These are phyloP conservation scores for Zygotorulaspora chibaensis DNA, from an alignment of 805 yeast genomes.

Conservation along the genomic window DNA sequence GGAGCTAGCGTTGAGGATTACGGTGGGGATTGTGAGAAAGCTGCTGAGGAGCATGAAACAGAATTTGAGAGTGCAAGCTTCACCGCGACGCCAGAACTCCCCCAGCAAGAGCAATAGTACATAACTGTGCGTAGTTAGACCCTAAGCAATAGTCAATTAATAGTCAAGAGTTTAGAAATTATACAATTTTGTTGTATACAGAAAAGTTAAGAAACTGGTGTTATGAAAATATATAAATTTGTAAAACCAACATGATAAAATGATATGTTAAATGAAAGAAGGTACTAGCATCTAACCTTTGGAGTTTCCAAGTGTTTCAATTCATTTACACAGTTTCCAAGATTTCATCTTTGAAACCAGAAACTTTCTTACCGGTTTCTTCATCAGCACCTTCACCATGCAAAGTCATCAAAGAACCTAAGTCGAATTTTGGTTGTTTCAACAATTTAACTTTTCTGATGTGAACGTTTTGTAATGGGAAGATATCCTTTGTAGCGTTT, in stretches of 20 bases:
- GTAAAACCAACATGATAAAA: constrained; percentile 5
- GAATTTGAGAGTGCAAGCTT: neutral
- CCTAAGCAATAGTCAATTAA: neutral
- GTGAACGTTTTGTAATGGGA: constrained; percentile 98
- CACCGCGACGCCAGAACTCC: neutral
- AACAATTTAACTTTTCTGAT: constrained; percentile 98
- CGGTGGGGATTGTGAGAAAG: no score
- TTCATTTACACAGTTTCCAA: constrained; percentile 85
- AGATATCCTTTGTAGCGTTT: constrained; percentile 90
- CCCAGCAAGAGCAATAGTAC: neutral
- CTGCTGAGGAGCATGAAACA: neutral
- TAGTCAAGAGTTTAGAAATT: constrained; percentile 14
- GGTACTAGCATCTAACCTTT: neutral
- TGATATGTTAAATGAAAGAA: neutral
- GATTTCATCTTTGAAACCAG: constrained; percentile 97
- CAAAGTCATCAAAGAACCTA: constrained; percentile 91
- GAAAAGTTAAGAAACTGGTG: constrained; percentile 10
- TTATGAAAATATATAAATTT: constrained; percentile 6
- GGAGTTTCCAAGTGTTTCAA: neutral
- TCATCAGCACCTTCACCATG: constrained; percentile 95
- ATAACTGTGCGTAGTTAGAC: neutral
- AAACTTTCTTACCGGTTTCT: constrained; percentile 96
- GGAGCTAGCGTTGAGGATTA: no score
- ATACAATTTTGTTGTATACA: constrained; percentile 18
- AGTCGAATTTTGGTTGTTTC: constrained; percentile 98